Evolutionary conservation across 2,329 filamentous ascomycete species (phyloP).

Genomic region (Sclerotinia glacialis): DNA sequence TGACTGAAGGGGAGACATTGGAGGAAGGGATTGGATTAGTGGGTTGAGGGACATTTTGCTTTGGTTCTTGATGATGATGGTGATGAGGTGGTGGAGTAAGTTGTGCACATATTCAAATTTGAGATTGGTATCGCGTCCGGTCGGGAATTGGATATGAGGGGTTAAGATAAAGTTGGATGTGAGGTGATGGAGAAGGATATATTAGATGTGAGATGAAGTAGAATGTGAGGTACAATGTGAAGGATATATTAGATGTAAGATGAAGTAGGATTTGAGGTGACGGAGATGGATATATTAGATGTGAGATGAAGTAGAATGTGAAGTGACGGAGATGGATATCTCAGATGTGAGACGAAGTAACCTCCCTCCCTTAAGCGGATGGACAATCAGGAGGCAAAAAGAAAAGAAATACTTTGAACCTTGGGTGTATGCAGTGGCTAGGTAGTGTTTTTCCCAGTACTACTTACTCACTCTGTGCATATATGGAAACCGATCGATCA

Average conservation of each 20-base stretch:
- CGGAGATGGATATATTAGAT: too few species aligned
- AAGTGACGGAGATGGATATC: neutral
- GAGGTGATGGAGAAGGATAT: neutral
- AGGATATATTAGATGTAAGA: too few species aligned
- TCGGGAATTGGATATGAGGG: slow-evolving; percentile 4
- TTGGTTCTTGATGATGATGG: neutral
- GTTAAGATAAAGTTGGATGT: neutral
- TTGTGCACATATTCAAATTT: slow-evolving; percentile 15
- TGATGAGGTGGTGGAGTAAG: neutral
- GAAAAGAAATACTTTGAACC: neutral
- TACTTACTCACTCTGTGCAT: slow-evolving; percentile 1
- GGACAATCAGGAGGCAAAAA: slow-evolving; percentile 2
- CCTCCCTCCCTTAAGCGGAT: slow-evolving; percentile 2
- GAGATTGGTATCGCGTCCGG: neutral
- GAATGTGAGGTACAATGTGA: too few species aligned
- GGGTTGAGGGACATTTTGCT: slow-evolving; percentile 5
- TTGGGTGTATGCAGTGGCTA: neutral
- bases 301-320: neutral
- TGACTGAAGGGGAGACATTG: slow-evolving; percentile 14
- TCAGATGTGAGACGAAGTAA: neutral
- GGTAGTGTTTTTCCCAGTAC: neutral
- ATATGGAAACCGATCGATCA: slow-evolving; percentile 11
- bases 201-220: neutral
- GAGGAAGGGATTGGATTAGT: slow-evolving; percentile 9
- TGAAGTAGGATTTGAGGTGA: neutral